Conservation (phyloP, 352 stramenopile species). For the Pythium insidiosum region DNA sequence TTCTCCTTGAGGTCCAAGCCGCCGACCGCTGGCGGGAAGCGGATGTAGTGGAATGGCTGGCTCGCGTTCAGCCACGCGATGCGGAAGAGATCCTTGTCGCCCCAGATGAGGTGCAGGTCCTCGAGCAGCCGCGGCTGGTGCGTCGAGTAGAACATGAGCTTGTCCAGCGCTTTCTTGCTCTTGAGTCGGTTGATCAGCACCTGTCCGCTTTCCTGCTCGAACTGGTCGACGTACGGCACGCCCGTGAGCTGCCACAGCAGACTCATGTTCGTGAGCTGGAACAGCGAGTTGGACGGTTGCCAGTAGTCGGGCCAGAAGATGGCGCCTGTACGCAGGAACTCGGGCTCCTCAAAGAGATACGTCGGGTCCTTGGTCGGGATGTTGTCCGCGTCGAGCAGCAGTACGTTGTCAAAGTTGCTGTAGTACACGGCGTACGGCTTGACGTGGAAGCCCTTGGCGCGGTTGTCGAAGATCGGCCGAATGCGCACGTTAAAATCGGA, state of each 20-base stretch:
- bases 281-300: conserved; percentile 75
- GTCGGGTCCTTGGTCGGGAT: conserved; percentile 71
- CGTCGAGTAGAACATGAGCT: conserved; percentile 84
- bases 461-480: conserved; percentile 71
- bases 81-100: conserved; percentile 83
- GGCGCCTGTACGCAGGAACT: conserved; percentile 64
- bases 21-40: conserved; percentile 60
- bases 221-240: conserved; percentile 68
- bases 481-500: conserved; percentile 67
- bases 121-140: conserved; percentile 62
- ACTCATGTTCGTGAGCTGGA: conserved; percentile 66
- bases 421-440: conserved; percentile 86
- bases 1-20: conserved; percentile 66
- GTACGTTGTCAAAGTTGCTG: conserved; percentile 76
- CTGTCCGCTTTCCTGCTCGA: conserved; percentile 83
- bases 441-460: conserved; percentile 68
- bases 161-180: conserved; percentile 67
- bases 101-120: conserved; percentile 74
- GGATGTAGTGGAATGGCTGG: conserved; percentile 74
- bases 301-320: conserved; percentile 86
- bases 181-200: conserved; percentile 77
- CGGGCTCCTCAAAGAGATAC: conserved; percentile 75
- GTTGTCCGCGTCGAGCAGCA: conserved; percentile 81
- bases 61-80: conserved; percentile 73
- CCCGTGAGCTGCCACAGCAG: conserved; percentile 73